A percentile compares a stretch with the other conserved stretches of the same genome.
These are phyloP conservation scores for Solioccasus polychromus DNA, from an alignment of 768 basidiomycete species.

Conservation along the genomic window DNA sequence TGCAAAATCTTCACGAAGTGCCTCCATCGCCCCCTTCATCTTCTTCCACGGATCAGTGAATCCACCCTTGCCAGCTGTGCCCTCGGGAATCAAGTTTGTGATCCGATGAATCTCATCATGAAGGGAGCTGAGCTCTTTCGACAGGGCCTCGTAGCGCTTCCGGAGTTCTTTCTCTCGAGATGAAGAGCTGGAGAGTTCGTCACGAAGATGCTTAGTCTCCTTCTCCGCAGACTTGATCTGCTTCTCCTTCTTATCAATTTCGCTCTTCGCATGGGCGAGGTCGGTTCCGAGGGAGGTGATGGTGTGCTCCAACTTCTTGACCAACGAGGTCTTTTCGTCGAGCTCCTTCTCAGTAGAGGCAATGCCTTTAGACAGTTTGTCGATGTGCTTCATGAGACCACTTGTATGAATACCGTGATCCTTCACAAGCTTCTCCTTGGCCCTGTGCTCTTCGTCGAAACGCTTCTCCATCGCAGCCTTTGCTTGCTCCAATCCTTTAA, in stretches of 20 bases:
- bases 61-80: neutral
- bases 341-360: neutral
- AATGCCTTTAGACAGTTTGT: neutral
- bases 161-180: neutral
- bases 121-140: neutral
- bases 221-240: neutral
- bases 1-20: slow-evolving; percentile 3
- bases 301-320: slow-evolving; percentile 2
- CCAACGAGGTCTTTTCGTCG: neutral
- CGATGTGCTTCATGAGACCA: neutral
- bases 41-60: neutral
- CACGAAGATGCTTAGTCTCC: neutral
- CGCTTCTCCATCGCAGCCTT: neutral
- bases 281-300: neutral
- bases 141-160: neutral
- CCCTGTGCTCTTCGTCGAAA: neutral
- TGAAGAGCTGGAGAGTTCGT: too few relatives aligned
- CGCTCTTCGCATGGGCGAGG: neutral
- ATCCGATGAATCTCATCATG: neutral
- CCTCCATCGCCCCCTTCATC: neutral
- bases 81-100: neutral
- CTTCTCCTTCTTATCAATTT: neutral
- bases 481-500: neutral
- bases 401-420: neutral
- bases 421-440: neutral